These are phyloP conservation scores for Trametes gibbosa DNA, from an alignment of 768 basidiomycete genomes.

Conservation along the genomic window DNA sequence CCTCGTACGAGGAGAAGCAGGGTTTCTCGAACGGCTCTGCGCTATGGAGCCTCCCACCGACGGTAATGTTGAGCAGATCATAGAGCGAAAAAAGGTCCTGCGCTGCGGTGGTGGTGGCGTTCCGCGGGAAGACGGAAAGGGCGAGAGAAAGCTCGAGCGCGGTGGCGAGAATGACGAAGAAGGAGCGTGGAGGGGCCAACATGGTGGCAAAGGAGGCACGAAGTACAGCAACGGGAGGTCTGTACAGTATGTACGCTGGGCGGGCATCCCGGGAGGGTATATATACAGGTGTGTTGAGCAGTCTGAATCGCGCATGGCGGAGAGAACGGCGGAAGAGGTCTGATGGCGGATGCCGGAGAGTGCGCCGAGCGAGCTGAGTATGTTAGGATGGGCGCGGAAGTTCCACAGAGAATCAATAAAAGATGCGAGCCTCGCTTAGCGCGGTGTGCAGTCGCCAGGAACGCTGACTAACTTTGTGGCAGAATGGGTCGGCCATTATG, in stretches of 20 bases:
- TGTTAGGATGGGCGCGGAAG: neutral
- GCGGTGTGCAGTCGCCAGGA: neutral
- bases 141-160: neutral
- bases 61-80: constrained; percentile 24
- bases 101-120: neutral
- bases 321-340: neutral
- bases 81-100: neutral
- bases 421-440: neutral
- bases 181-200: neutral
- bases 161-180: neutral
- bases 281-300: neutral
- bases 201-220: neutral
- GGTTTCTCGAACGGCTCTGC: constrained; percentile 31
- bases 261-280: no score
- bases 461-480: neutral
- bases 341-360: neutral
- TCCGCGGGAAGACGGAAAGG: neutral
- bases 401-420: neutral
- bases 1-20: constrained; percentile 34
- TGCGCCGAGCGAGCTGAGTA: neutral
- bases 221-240: no score
- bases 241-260: no score
- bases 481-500: neutral
- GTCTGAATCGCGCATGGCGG: neutral
- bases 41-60: constrained; percentile 31